phyloP scores from a whole-genome alignment of 2,329 filamentous ascomycete genomes.

The Aquanectria penicillioides region DNA sequence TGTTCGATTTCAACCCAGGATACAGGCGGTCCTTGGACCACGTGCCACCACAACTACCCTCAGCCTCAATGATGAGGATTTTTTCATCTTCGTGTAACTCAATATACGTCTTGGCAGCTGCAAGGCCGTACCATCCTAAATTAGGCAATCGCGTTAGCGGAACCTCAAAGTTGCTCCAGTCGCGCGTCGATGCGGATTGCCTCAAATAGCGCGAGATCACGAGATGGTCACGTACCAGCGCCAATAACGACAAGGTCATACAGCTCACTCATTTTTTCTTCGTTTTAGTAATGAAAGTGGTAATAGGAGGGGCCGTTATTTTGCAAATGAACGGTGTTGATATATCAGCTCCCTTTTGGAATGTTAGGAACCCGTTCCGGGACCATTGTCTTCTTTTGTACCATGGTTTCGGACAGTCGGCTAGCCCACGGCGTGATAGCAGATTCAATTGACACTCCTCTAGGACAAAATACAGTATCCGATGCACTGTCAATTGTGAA shows the following conservation, averaged over 20 bases:
- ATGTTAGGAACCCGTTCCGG: neutral
- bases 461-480: neutral
- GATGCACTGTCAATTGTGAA: neutral
- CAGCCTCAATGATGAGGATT: slow-evolving; percentile 61
- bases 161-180: too few relatives aligned
- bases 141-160: neutral
- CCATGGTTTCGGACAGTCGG: neutral
- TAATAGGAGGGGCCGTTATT: too few relatives aligned
- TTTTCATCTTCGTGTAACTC: slow-evolving; percentile 58
- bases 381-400: slow-evolving; percentile 5
- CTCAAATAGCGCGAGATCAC: neutral
- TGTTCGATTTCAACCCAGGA: slow-evolving; percentile 70
- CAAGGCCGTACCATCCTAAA: slow-evolving; percentile 60
- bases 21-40: slow-evolving; percentile 69
- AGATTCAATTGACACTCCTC: neutral
- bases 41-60: slow-evolving; percentile 64
- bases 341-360: neutral
- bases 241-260: slow-evolving; percentile 15
- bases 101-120: slow-evolving; percentile 60
- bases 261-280: slow-evolving; percentile 6
- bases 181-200: too few relatives aligned
- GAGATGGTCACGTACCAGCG: slow-evolving; percentile 2
- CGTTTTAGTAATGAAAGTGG: neutral
- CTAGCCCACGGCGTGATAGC: neutral
- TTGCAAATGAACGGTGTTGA: too few relatives aligned